phyloP scores from a whole-genome alignment of 257 asterid species.

The Schizonepeta tenuifolia region DNA sequence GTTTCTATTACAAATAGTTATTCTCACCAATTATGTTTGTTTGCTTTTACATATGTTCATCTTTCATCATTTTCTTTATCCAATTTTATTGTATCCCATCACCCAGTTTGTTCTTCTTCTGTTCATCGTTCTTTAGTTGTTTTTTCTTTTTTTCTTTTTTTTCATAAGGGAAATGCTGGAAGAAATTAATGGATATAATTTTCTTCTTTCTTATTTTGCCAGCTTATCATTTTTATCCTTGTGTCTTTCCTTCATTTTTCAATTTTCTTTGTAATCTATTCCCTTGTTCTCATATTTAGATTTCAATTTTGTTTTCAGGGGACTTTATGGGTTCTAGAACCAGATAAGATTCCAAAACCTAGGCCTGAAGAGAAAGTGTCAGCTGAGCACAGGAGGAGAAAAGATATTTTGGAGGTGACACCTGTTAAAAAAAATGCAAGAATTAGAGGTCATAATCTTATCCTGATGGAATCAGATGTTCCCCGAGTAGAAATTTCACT shows the following conservation, averaged over 20 bases:
- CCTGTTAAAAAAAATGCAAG: conserved; percentile 71
- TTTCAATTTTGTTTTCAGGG: conserved; percentile 55
- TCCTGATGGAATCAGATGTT: conserved; percentile 69
- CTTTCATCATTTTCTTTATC: background rate
- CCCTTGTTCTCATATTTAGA: conserved; percentile 2
- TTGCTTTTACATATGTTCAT: background rate
- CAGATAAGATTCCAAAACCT: conserved; percentile 65
- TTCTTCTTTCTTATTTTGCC: background rate
- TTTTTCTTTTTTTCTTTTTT: too few relatives aligned
- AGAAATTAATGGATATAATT: conserved; percentile 11
- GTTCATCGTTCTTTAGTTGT: background rate
- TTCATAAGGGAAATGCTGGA: background rate
- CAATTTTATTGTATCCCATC: background rate
- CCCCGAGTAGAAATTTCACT: conserved; percentile 64
- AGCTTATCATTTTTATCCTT: conserved; percentile 21
- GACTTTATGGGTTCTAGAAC: conserved; percentile 71
- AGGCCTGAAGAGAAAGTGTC: conserved; percentile 50
- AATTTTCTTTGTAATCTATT: conserved; percentile 13
- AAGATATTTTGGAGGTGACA: conserved; percentile 68
- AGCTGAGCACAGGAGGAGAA: conserved; percentile 65
- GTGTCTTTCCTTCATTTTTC: conserved; percentile 5
- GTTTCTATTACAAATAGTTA: background rate
- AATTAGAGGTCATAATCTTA: conserved; percentile 60
- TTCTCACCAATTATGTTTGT: background rate
- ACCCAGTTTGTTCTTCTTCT: background rate